These are phyloP conservation scores for Rhynchosporium graminicola DNA, from an alignment of 2,329 filamentous ascomycete species.

Conservation along the genomic window DNA sequence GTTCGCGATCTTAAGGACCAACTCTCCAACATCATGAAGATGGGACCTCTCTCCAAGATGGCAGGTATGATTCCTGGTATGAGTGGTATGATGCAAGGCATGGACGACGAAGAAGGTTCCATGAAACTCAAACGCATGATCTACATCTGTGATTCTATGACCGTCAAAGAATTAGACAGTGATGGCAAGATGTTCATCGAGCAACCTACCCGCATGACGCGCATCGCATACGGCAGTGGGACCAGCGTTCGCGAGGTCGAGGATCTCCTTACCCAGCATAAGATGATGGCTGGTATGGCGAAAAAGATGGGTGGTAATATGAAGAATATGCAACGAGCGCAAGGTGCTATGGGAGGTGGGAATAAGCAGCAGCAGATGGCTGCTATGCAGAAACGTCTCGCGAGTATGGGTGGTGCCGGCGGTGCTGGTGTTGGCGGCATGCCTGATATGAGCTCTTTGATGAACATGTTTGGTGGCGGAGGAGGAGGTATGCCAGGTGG, in stretches of 20 bases:
- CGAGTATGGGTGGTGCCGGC: constrained; percentile 82
- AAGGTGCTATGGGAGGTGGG: constrained; percentile 85
- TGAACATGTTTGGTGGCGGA: constrained; percentile 85
- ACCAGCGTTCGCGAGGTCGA: constrained; percentile 92
- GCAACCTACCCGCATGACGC: constrained; percentile 88
- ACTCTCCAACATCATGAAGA: constrained; percentile 98
- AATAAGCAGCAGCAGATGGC: constrained; percentile 94
- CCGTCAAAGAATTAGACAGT: constrained; percentile 88
- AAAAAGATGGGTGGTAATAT: constrained; percentile 98
- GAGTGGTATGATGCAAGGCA: constrained; percentile 88
- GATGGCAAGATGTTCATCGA: constrained; percentile 94
- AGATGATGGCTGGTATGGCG: constrained; percentile 98
- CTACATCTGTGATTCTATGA: constrained; percentile 99
- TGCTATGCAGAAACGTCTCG: constrained; percentile 94
- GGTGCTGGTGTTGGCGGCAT: constrained; percentile 58
- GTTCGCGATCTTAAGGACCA: constrained; percentile 93
- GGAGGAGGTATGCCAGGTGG: constrained; percentile 55
- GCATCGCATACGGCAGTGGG: constrained; percentile 85
- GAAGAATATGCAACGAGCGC: constrained; percentile 95
- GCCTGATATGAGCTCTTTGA: constrained; percentile 82
- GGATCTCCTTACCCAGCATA: constrained; percentile 94
- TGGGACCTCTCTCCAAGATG: constrained; percentile 96
- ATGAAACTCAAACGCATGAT: constrained; percentile 97
- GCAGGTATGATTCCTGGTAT: constrained; percentile 98
- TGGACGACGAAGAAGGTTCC: constrained; percentile 96